Evolutionary conservation across 2,329 filamentous ascomycete genomes (phyloP).

Genomic region (Diaporthe nobilis): DNA sequence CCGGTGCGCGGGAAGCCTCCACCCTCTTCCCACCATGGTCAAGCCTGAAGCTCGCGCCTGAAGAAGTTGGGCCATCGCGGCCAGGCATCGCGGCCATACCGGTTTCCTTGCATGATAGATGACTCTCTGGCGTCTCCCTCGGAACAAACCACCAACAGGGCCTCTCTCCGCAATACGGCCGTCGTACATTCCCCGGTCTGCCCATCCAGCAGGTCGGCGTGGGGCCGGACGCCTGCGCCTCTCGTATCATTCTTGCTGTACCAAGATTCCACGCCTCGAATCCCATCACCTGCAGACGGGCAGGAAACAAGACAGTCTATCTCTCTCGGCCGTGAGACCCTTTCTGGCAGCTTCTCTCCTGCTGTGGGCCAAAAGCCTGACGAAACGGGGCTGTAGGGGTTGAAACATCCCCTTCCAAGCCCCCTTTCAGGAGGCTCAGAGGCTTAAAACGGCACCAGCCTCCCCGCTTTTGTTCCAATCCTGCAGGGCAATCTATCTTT

Average conservation of each 20-base stretch:
- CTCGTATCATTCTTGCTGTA: slow-evolving; percentile 27
- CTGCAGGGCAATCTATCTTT: slow-evolving; percentile 37
- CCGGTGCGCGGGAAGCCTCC: neutral
- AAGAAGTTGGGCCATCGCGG: neutral
- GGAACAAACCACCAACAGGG: slow-evolving; percentile 21
- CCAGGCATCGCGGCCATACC: slow-evolving; percentile 25
- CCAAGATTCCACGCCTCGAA: slow-evolving; percentile 14
- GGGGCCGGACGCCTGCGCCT: slow-evolving; percentile 17
- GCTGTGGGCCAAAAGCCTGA: neutral
- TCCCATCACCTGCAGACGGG: slow-evolving; percentile 6
- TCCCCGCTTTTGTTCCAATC: slow-evolving; percentile 27
- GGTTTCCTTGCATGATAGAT: neutral
- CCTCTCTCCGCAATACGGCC: neutral
- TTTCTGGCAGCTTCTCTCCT: slow-evolving; percentile 8
- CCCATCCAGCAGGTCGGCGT: neutral
- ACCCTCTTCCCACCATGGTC: neutral
- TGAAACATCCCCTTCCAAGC: slow-evolving; percentile 30
- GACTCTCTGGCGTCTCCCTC: neutral
- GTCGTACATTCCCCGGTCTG: neutral
- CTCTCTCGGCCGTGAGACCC: neutral
- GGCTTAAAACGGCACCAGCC: slow-evolving; percentile 27
- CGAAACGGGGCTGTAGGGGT: slow-evolving; percentile 29
- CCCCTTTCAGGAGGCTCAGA: slow-evolving; percentile 40
- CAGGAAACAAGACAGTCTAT: slow-evolving; percentile 4
- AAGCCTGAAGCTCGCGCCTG: neutral